These are phyloP conservation scores for Ceratobasidium papillatum DNA, from an alignment of 1,284 basidiomycete species.

Conservation along the genomic window DNA sequence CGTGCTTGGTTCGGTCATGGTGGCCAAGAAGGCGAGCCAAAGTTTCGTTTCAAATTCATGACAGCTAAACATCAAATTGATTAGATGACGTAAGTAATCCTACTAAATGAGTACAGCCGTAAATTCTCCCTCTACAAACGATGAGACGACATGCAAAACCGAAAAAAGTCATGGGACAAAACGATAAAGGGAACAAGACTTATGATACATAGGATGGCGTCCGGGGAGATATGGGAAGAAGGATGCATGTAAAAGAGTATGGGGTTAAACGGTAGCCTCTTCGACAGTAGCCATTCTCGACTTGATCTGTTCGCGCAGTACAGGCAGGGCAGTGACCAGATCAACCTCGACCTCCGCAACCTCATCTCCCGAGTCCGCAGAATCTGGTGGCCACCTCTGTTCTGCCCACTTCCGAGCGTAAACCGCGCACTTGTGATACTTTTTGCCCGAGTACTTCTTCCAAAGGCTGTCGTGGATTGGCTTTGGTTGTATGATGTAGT, in stretches of 20 bases:
- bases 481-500: conserved; percentile 81
- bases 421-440: conserved; percentile 77
- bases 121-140: background rate
- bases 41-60: conserved; percentile 37
- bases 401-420: conserved; percentile 44
- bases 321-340: conserved; percentile 10
- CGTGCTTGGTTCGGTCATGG: conserved; percentile 14
- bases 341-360: conserved; percentile 22
- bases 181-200: background rate
- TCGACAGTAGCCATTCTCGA: background rate
- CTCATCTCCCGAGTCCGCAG: background rate
- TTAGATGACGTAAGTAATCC: background rate
- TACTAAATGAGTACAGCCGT: background rate
- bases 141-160: background rate
- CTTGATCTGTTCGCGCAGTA: conserved; percentile 22
- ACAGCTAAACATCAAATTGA: background rate
- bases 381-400: conserved; percentile 26
- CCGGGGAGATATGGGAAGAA: background rate
- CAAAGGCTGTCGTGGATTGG: conserved; percentile 78
- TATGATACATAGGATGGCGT: background rate
- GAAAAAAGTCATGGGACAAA: background rate
- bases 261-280: background rate
- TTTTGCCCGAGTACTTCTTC: conserved; percentile 85
- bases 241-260: background rate
- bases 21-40: background rate